Evolutionary conservation across 805 yeast species (phyloP).

Genomic region (Schizosaccharomyces lindneri): DNA sequence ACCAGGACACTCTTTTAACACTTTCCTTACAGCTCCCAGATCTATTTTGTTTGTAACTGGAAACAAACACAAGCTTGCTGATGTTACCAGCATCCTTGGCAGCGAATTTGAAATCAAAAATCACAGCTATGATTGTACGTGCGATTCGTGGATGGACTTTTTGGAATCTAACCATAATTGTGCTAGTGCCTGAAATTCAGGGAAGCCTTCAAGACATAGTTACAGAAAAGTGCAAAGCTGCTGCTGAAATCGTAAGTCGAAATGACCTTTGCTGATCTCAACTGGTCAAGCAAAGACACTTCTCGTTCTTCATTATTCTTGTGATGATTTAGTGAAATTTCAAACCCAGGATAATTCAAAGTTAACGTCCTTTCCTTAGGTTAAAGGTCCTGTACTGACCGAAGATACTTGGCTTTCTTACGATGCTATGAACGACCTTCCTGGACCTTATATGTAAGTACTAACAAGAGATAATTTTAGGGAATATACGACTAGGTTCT

Average conservation of each 20-base stretch:
- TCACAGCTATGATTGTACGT: conserved; percentile 32
- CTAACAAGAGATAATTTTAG: conserved; percentile 1
- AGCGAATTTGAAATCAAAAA: conserved; percentile 25
- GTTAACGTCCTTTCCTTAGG: conserved; percentile 7
- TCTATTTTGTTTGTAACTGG: conserved; percentile 20
- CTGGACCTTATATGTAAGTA: conserved; percentile 56
- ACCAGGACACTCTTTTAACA: background rate
- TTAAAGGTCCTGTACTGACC: conserved; percentile 63
- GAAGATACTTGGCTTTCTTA: conserved; percentile 87
- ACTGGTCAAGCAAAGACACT: too few relatives aligned
- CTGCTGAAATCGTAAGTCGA: conserved; percentile 26
- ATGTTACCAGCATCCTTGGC: conserved; percentile 48
- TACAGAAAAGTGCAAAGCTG: conserved; percentile 49
- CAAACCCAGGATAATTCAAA: background rate
- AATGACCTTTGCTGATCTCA: too few relatives aligned
- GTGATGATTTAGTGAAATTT: background rate
- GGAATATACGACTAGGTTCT: conserved; percentile 4
- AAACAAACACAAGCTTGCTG: conserved; percentile 66
- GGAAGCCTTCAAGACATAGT: conserved; percentile 70
- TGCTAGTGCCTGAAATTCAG: conserved; percentile 52
- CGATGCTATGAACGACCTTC: conserved; percentile 55
- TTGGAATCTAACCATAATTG: background rate
- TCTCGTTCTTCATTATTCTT: background rate
- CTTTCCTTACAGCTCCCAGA: background rate
- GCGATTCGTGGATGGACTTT: background rate